These are phyloP conservation scores for Saccharomyces hybrid DNA, from an alignment of 1,139 yeast genomes.

Conservation along the genomic window DNA sequence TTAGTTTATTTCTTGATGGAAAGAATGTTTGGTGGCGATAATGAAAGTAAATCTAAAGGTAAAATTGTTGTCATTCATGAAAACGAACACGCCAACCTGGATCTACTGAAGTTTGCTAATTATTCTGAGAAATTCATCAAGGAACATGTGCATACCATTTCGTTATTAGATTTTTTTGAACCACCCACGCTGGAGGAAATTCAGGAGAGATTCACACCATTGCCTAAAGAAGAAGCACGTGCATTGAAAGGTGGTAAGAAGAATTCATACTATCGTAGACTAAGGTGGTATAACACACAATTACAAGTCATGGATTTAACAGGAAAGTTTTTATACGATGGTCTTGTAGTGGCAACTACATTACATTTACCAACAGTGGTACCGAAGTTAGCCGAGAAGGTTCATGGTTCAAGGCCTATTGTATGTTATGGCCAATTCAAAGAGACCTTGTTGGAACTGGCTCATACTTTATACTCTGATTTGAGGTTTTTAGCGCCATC, in stretches of 20 bases:
- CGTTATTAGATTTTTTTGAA: constrained; percentile 72
- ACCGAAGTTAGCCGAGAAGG: constrained; percentile 50
- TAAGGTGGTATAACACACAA: constrained; percentile 35
- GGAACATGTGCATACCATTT: constrained; percentile 58
- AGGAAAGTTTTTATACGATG: constrained; percentile 59
- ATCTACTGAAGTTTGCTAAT: constrained; percentile 60
- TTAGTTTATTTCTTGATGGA: constrained; percentile 79
- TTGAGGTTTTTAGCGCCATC: constrained; percentile 75
- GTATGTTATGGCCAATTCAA: constrained; percentile 77
- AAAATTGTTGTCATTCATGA: constrained; percentile 74
- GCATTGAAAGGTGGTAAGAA: constrained; percentile 53
- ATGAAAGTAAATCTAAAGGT: constrained; percentile 37
- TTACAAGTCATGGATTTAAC: constrained; percentile 51
- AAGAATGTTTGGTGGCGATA: constrained; percentile 64
- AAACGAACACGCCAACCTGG: constrained; percentile 83
- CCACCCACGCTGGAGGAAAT: constrained; percentile 54
- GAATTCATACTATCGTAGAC: constrained; percentile 61
- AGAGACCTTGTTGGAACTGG: constrained; percentile 67
- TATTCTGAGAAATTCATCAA: constrained; percentile 47
- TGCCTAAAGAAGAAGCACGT: constrained; percentile 46
- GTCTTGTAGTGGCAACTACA: constrained; percentile 64
- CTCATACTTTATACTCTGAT: constrained; percentile 59
- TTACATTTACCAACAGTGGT: constrained; percentile 61
- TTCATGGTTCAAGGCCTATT: constrained; percentile 82
- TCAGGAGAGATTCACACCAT: constrained; percentile 38